Percentiles rank a stretch among this genome's conserved stretches.
Conservation (phyloP, 2,329 filamentous ascomycete species). For the Neofusicoccum kwambonambiense region DNA sequence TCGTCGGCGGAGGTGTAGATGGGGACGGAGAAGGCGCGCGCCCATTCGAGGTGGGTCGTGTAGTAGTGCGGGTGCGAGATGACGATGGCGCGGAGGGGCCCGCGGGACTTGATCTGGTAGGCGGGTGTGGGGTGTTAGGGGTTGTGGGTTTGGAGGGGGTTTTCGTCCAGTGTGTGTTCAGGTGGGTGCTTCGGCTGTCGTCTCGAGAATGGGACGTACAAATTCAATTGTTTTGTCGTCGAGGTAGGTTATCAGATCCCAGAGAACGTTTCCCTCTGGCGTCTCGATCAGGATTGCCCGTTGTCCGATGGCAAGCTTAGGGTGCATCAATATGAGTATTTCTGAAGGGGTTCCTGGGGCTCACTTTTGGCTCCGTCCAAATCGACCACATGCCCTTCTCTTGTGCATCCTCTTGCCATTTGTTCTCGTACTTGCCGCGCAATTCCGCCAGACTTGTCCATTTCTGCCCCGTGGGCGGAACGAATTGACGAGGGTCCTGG, state of each 20-base stretch:
- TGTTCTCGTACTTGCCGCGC: slow-evolving; percentile 50
- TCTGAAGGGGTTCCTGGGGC: slow-evolving; percentile 25
- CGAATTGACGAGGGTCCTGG: slow-evolving; percentile 65
- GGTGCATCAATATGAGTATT: not conserved
- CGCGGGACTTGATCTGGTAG: slow-evolving; percentile 53
- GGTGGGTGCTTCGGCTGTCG: too few species aligned
- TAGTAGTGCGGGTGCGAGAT: slow-evolving; percentile 84
- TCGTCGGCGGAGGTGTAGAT: slow-evolving; percentile 70
- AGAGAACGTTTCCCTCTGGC: slow-evolving; percentile 68
- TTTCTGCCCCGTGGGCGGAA: slow-evolving; percentile 61
- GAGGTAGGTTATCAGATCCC: slow-evolving; percentile 73
- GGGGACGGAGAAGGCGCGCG: slow-evolving; percentile 63
- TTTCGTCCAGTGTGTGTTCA: not conserved
- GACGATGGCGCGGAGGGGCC: slow-evolving; percentile 68
- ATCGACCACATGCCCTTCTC: slow-evolving; percentile 49
- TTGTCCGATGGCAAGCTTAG: slow-evolving; percentile 70
- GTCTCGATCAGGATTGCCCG: slow-evolving; percentile 69
- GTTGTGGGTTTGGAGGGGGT: not conserved
- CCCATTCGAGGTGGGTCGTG: slow-evolving; percentile 74
- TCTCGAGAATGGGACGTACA: slow-evolving; percentile 19
- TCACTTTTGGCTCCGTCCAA: slow-evolving; percentile 43
- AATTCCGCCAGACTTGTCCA: slow-evolving; percentile 62
- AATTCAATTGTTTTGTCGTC: slow-evolving; percentile 61
- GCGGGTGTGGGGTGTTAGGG: too few species aligned
- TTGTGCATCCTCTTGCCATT: slow-evolving; percentile 48